phyloP scores from a whole-genome alignment of 1,284 basidiomycete genomes.

The Ustilago sp. region DNA sequence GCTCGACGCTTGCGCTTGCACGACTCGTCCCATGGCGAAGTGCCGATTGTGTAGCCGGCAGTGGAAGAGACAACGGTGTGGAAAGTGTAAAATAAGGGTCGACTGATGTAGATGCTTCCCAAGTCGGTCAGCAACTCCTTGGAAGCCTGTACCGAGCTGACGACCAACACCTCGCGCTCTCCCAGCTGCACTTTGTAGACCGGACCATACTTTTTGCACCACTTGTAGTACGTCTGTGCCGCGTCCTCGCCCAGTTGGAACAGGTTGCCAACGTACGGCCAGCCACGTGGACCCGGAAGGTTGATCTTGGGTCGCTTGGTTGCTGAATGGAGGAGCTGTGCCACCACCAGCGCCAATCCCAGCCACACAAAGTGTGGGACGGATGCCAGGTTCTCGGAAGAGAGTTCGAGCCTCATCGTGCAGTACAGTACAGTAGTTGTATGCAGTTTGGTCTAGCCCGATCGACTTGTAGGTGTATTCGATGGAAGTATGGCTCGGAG shows the following conservation, averaged over 20 bases:
- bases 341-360: slow-evolving; percentile 13
- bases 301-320: slow-evolving; percentile 30
- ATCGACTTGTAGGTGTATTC: no score
- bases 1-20: slow-evolving; percentile 50
- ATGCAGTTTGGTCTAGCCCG: no score
- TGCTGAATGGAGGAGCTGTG: slow-evolving; percentile 20
- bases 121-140: slow-evolving; percentile 49
- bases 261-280: slow-evolving; percentile 47
- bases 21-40: slow-evolving; percentile 51
- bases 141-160: slow-evolving; percentile 44
- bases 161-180: slow-evolving; percentile 43
- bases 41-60: slow-evolving; percentile 50
- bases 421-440: neutral
- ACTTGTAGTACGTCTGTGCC: slow-evolving; percentile 42
- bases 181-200: slow-evolving; percentile 49
- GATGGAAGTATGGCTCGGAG: no score
- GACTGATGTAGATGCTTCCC: slow-evolving; percentile 50
- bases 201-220: slow-evolving; percentile 39
- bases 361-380: slow-evolving; percentile 23
- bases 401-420: slow-evolving; percentile 22
- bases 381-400: slow-evolving; percentile 11
- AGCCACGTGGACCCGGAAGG: slow-evolving; percentile 35
- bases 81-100: slow-evolving; percentile 49
- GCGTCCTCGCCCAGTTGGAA: slow-evolving; percentile 48
- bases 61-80: slow-evolving; percentile 50